Evolutionary conservation across 2,329 filamentous ascomycete species (phyloP).

Genomic region (Trichophyton verrucosum): DNA sequence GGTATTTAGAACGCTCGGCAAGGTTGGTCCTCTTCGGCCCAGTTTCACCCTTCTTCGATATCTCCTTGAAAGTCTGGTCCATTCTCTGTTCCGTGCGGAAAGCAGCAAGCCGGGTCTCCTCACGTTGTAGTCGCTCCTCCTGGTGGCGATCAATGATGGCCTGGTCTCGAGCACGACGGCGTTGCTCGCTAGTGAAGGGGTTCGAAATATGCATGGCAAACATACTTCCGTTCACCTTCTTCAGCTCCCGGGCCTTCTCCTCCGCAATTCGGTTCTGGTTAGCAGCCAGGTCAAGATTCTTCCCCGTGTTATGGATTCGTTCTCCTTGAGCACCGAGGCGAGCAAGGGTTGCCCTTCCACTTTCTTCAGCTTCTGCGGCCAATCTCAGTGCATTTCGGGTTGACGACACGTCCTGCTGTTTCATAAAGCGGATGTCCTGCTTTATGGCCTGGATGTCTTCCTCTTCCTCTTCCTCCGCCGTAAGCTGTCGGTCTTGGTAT

Average conservation of each 20-base stretch:
- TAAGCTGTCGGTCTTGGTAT: slow-evolving; percentile 54
- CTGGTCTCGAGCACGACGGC: slow-evolving; percentile 53
- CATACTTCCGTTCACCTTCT: slow-evolving; percentile 79
- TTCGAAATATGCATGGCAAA: slow-evolving; percentile 71
- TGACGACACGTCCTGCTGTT: slow-evolving; percentile 62
- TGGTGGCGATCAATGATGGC: slow-evolving; percentile 55
- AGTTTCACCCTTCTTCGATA: slow-evolving; percentile 42
- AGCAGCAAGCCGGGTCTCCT: slow-evolving; percentile 44
- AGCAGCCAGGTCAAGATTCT: slow-evolving; percentile 67
- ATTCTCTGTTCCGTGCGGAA: slow-evolving; percentile 43
- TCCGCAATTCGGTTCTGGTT: slow-evolving; percentile 64
- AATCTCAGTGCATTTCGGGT: slow-evolving; percentile 57
- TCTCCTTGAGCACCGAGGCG: slow-evolving; percentile 68
- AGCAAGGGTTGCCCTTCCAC: slow-evolving; percentile 57
- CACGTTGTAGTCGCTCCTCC: slow-evolving; percentile 43
- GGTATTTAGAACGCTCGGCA: slow-evolving; percentile 58
- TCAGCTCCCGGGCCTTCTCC: slow-evolving; percentile 70
- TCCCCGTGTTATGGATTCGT: slow-evolving; percentile 67
- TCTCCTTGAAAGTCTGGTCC: slow-evolving; percentile 54
- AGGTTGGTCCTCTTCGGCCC: slow-evolving; percentile 40
- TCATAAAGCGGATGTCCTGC: slow-evolving; percentile 61
- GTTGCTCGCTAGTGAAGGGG: slow-evolving; percentile 60
- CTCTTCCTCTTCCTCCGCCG: slow-evolving; percentile 66
- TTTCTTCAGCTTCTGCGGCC: slow-evolving; percentile 57
- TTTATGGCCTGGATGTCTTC: slow-evolving; percentile 61